Evolutionary conservation across 495 filamentous ascomycete species (phyloP), one percentile per base, ranked within the genome.

Genomic region (Chaetomium tenue): DNA sequence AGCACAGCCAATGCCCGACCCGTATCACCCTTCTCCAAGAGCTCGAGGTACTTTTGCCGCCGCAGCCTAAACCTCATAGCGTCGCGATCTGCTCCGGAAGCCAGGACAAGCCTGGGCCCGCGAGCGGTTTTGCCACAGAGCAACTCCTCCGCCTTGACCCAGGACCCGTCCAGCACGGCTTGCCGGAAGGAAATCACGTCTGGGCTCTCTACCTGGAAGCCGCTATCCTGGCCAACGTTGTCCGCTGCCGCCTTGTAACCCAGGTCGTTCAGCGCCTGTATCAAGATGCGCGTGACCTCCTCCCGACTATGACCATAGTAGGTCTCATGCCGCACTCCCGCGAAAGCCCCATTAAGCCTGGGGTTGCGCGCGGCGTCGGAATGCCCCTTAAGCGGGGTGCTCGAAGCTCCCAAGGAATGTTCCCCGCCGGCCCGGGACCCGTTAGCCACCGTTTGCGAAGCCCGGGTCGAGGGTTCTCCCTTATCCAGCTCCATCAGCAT

Each of bases 41-140:
- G 79, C 73, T 99, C 94, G 33, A 99, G 79, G 74, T 92, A 99
- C 76, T 98, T 99, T 72, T 99, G 94, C 72, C 94, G 88, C 67
- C 93, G 82, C 63, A 98, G 78, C 77, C 86, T 86, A 76, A 99
- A 95, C 46, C 73, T 73, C 78, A 84, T 81, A 25, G 75, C 65
- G 65, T 78, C 76, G 28, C 73, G 73, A 57, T 82, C 77, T 40
- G 77, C 76, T 40, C 78, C 79, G 15, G 76, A 67, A n/a, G 75
- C 75, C 13, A 84, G 70, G 8, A 79, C 76, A 42, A 85, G 69
- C 37, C 80, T 82, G 59, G 86, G 81, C 44, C 81, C 76, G 26
- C 76, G 67, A 60, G 79, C 75, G 40, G 83, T 77, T 11, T 77
- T 77, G 7, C 87, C 89, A 55, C 90, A 86, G 46, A 99, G 77